A percentile compares a stretch with the other conserved stretches of the same genome.
phyloP scores from a whole-genome alignment of 768 basidiomycete genomes.

The Hydnum rufescens region DNA sequence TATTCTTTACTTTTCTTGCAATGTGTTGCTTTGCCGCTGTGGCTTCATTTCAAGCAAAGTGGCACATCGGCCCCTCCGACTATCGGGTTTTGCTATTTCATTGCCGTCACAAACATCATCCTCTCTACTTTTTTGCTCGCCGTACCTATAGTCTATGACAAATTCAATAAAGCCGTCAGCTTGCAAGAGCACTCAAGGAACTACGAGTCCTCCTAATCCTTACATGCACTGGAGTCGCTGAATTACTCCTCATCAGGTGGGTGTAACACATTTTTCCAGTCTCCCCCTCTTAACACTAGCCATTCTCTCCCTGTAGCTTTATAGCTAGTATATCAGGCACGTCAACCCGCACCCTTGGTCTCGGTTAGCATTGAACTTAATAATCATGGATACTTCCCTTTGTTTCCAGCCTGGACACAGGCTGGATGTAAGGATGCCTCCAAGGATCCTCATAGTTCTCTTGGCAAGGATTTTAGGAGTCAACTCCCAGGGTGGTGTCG shows the following conservation, averaged over 20 bases:
- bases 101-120: constrained; percentile 50
- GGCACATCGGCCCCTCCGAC: constrained; percentile 66
- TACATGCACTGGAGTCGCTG: constrained; percentile 41
- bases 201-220: constrained; percentile 71
- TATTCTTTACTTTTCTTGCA: constrained; percentile 84
- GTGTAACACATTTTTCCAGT: constrained; percentile 17
- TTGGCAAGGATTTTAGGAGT: constrained; percentile 39
- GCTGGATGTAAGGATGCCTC: constrained; percentile 71
- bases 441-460: constrained; percentile 57
- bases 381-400: too few relatives aligned
- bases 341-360: constrained; percentile 1
- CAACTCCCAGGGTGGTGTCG: constrained; percentile 68
- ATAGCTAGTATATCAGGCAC: constrained; percentile 13
- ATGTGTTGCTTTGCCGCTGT: constrained; percentile 85
- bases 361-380: constrained; percentile 30
- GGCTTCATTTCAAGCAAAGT: constrained; percentile 74
- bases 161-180: constrained; percentile 59
- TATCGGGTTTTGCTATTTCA: constrained; percentile 75
- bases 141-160: constrained; percentile 65
- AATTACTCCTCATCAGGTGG: constrained; percentile 59
- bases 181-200: constrained; percentile 67
- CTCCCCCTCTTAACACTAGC: background rate
- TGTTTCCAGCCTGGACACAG: constrained; percentile 60
- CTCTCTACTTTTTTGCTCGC: constrained; percentile 54
- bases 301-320: constrained; percentile 10